Conservation (phyloP, 495 filamentous ascomycete genomes). For the Xylaria longipes region DNA sequence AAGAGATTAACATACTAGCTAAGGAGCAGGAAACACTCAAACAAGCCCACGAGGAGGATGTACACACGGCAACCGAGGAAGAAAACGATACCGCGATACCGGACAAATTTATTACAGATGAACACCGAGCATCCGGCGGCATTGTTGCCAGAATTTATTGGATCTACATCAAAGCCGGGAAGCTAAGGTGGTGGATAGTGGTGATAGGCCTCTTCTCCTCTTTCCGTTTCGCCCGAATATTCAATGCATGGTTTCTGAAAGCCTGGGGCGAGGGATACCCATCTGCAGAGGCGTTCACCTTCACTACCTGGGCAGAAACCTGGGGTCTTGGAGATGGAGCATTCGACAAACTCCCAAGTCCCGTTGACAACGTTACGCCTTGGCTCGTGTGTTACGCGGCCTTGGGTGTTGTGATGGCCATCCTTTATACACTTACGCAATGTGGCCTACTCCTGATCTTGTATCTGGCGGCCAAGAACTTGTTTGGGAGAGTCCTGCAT, state of each 20-base stretch:
- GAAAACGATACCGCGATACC: slow-evolving; percentile 61
- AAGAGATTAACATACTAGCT: slow-evolving; percentile 32
- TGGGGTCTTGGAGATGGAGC: slow-evolving; percentile 29
- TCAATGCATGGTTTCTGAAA: slow-evolving; percentile 81
- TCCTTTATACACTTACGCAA: slow-evolving; percentile 60
- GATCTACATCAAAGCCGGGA: slow-evolving; percentile 81
- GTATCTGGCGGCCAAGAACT: slow-evolving; percentile 72
- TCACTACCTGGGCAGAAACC: too few species aligned
- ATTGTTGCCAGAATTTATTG: slow-evolving; percentile 78
- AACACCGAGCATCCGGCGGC: slow-evolving; percentile 75
- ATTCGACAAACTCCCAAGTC: slow-evolving; percentile 67
- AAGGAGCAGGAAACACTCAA: slow-evolving; percentile 40
- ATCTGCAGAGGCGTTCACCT: slow-evolving; percentile 5
- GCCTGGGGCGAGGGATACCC: slow-evolving; percentile 82
- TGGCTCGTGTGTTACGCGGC: slow-evolving; percentile 74
- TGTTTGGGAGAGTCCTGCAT: slow-evolving; percentile 73
- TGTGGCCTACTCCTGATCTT: slow-evolving; percentile 70
- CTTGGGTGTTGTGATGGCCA: slow-evolving; percentile 64
- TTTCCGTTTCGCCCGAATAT: slow-evolving; percentile 65
- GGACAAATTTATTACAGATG: slow-evolving; percentile 83
- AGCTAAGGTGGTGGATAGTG: slow-evolving; percentile 70
- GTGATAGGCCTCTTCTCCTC: slow-evolving; percentile 64
- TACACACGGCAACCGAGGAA: slow-evolving; percentile 41
- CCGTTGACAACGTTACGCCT: slow-evolving; percentile 69
- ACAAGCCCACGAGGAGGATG: slow-evolving; percentile 42